phyloP scores from a whole-genome alignment of 2,329 filamentous ascomycete genomes.

The Exophiala viscosa region DNA sequence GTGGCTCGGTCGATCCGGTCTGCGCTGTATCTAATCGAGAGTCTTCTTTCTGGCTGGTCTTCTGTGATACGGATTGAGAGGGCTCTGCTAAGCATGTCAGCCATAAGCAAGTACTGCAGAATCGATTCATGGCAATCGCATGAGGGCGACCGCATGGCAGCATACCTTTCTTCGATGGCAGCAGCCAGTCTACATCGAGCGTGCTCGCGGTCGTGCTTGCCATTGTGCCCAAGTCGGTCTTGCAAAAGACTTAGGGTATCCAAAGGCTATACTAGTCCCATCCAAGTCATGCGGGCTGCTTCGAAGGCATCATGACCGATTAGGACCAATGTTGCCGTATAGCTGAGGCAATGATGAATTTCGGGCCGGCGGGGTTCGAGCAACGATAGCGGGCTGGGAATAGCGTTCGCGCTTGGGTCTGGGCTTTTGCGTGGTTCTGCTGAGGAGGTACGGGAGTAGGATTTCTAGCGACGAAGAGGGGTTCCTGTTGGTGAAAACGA shows the following conservation, averaged over 20 bases:
- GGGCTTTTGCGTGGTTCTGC: too few relatives aligned
- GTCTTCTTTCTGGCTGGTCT: constrained; percentile 23
- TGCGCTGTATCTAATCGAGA: constrained; percentile 21
- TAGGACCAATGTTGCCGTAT: background rate
- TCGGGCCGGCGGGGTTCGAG: constrained; percentile 12
- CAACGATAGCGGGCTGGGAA: too few relatives aligned
- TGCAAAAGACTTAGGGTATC: background rate
- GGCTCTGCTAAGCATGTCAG: constrained; percentile 12
- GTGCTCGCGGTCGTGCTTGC: constrained; percentile 59
- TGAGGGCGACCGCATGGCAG: constrained; percentile 13
- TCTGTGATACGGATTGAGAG: constrained; percentile 25
- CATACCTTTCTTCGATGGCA: constrained; percentile 77
- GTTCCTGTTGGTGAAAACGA: too few relatives aligned
- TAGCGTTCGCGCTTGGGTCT: too few relatives aligned
- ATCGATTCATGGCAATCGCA: background rate
- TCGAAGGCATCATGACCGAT: background rate
- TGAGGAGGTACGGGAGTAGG: too few relatives aligned
- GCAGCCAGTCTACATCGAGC: constrained; percentile 88
- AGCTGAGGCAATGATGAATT: constrained; percentile 4
- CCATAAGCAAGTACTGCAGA: background rate
- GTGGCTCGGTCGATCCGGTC: constrained; percentile 24
- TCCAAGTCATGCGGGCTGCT: constrained; percentile 1
- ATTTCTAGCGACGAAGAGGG: too few relatives aligned
- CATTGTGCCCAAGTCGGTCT: constrained; percentile 8
- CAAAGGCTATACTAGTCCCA: background rate